Evolutionary conservation across 192 early-diverging fungal genomes (phyloP), one percentile per base, ranked within the genome.

Genomic region (Phycomyces nitens): DNA sequence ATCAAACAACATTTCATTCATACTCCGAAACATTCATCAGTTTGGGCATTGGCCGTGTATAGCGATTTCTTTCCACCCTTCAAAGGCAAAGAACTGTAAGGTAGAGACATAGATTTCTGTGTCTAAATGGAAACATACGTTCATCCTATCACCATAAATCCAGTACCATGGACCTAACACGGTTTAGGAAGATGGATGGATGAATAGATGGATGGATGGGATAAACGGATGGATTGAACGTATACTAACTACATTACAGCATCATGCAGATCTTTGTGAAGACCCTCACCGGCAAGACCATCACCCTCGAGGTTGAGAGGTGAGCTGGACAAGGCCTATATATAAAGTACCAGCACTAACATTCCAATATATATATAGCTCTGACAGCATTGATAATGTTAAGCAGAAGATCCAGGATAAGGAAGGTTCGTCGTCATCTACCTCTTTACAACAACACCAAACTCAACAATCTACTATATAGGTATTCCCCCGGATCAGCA

Each of bases 401-500:
- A 84, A 81, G 78, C 73, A 72, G 64, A 78, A 76, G 71, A 80
- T 80, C 64, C 77, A 79, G 69, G 80, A 80, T 38, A 76, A 77
- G 52, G 80, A 79, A 69, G 80, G 29, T 34, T 34, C 29, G 29
- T 34, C 29, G 7, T 34, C 29, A 34, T 34, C 29, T 34, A n/a
- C n/a, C 29, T 34, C 29, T 34, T 5, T 5, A 34, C 29, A 2
- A 34, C 29, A 34, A 34, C 29, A 34, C 7, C 29, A 34, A 34
- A 34, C 29, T 34, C 29, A 34, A 34, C 29, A 5, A 7, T 34
- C 29, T n/a, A n/a, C 29, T 34, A 7, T 34, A 5, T 34, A 34
- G 29, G 80, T 76, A 73, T 69, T 58, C 90, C 89, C 40, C 84
- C 84, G 58, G 90, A 92, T 77, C 87, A 89, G 72, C 87, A 89